These are phyloP conservation scores for Jackrogersella multiformis DNA, from an alignment of 495 filamentous ascomycete species.

Conservation along the genomic window DNA sequence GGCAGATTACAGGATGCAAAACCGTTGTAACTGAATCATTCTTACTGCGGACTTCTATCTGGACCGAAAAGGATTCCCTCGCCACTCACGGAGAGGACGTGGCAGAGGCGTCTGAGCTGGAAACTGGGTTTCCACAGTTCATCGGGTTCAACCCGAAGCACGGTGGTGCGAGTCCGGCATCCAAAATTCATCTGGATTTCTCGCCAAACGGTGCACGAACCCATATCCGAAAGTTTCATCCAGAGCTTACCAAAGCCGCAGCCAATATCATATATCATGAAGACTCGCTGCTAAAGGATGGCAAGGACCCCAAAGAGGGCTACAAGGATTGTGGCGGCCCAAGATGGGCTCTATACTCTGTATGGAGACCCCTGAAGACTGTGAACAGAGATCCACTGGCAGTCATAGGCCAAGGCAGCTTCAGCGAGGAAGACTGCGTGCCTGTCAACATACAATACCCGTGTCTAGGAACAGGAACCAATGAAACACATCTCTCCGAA, in stretches of 20 bases:
- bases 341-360: constrained; percentile 7
- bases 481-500: neutral
- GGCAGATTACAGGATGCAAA: constrained; percentile 6
- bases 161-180: constrained; percentile 4
- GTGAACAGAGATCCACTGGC: constrained; percentile 5
- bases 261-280: constrained; percentile 12
- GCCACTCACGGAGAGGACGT: neutral
- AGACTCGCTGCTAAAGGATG: neutral
- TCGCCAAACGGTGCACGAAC: constrained; percentile 2
- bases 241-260: neutral
- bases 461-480: neutral
- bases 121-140: constrained; percentile 3
- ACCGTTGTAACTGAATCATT: constrained; percentile 1
- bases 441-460: neutral
- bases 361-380: constrained; percentile 8
- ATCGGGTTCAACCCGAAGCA: constrained; percentile 3
- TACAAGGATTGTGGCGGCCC: constrained; percentile 8
- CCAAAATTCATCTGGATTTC: constrained; percentile 6
- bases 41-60: neutral
- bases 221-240: constrained; percentile 4
- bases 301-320: neutral
- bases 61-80: constrained; percentile 2
- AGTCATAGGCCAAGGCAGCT: neutral
- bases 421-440: neutral
- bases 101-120: neutral